phyloP scores from a whole-genome alignment of 805 yeast species.

The Suhomyces xylopsoci region DNA sequence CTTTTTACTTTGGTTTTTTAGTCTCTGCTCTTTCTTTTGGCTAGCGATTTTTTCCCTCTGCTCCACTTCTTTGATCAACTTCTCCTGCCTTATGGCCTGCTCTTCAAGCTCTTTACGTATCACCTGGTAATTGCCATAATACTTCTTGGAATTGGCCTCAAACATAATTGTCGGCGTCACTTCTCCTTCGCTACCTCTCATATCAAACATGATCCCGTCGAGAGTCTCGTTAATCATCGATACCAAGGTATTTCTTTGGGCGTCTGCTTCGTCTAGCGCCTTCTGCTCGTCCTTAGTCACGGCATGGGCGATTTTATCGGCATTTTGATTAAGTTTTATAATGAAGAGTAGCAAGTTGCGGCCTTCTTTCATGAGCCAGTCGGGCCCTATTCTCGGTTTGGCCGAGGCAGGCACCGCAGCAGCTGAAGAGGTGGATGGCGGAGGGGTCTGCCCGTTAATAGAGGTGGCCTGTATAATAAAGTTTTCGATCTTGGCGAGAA shows the following conservation, averaged over 20 bases:
- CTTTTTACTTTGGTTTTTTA: neutral
- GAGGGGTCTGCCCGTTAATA: conserved; percentile 14
- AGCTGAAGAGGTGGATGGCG: conserved; percentile 3
- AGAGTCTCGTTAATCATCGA: conserved; percentile 30
- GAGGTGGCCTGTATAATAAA: conserved; percentile 40
- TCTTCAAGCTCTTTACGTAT: conserved; percentile 25
- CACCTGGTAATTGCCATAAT: conserved; percentile 19
- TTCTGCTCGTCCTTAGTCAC: neutral
- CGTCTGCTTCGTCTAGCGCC: conserved; percentile 12
- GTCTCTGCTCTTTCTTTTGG: conserved; percentile 1
- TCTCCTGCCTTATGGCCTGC: conserved; percentile 21
- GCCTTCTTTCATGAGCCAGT: conserved; percentile 35
- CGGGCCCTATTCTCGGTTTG: conserved; percentile 18
- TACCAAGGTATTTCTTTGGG: conserved; percentile 26
- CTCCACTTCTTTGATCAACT: conserved; percentile 10
- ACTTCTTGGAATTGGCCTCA: conserved; percentile 20
- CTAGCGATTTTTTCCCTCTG: neutral
- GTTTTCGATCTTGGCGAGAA: conserved; percentile 31
- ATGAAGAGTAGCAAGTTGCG: conserved; percentile 34
- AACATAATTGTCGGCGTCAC: conserved; percentile 19
- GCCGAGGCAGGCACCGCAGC: neutral
- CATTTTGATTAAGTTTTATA: conserved; percentile 14
- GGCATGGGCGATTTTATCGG: neutral
- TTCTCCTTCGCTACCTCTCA: conserved; percentile 6
- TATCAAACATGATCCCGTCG: conserved; percentile 25